Evolutionary conservation across 2,329 filamentous ascomycete genomes (phyloP).

Genomic region (Ambrosiella beaveri): DNA sequence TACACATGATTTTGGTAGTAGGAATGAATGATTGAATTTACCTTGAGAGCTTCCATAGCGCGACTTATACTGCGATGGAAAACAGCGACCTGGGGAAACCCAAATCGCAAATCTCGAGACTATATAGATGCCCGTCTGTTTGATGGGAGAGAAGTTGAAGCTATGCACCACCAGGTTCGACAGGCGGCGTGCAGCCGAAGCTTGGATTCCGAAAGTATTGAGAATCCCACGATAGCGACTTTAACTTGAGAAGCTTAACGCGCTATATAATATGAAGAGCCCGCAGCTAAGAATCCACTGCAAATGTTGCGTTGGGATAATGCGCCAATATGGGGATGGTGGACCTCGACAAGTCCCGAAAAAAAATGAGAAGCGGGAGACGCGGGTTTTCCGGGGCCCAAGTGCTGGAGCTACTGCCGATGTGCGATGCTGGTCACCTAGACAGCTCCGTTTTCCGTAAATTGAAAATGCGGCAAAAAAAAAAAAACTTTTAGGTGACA

Average conservation of each 20-base stretch:
- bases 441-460: not conserved
- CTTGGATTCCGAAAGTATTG: no score
- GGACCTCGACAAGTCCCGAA: not conserved
- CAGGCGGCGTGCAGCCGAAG: no score
- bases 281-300: not conserved
- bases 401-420: not conserved
- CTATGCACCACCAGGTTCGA: no score
- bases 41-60: conserved; percentile 8
- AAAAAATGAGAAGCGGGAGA: not conserved
- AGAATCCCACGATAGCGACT: no score
- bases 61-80: conserved; percentile 9
- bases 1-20: no score
- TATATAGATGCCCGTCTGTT: not conserved
- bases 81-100: not conserved
- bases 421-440: not conserved
- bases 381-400: conserved; percentile 1
- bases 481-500: not conserved
- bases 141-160: no score
- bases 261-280: not conserved
- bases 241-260: not conserved
- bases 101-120: conserved; percentile 2
- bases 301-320: not conserved
- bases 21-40: conserved; percentile 1
- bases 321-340: not conserved
- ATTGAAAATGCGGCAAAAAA: not conserved